Evolutionary conservation across 2,329 filamentous ascomycete genomes (phyloP), one percentile per base, ranked within the genome.

Genomic region (Amylocarpus encephaloides): DNA sequence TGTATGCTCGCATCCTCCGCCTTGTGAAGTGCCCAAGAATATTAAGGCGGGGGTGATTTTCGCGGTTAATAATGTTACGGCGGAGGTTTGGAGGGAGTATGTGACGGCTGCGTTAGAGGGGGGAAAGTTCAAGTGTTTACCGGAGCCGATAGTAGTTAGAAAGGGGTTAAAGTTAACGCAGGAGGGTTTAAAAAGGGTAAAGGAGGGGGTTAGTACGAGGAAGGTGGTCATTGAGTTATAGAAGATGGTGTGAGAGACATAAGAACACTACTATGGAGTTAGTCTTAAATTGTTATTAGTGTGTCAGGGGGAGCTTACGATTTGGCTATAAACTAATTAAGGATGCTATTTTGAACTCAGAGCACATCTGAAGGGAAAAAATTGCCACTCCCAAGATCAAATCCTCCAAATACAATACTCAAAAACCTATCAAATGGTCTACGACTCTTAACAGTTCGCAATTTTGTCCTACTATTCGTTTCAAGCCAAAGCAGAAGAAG

Each of bases 161-260:
- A 61, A 68, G 6, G 71, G 72, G 5, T 53, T 74, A 16, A 70
- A 70, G 41, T 61, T 57, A 36, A 58, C 73, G 2, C 68, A 74
- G 46, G 64, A 61, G 10, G 71, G 64, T 1, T 45, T 73, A 30
- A 67, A 72, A 52, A 26, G 61, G 1, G 54, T 64, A 6, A 62
- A 52, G 39, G 61, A 65, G 39, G 69, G 70, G 2, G 67, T 72
- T 6, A 70, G 68, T 16, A 70, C 65, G 3, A 63, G 61, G 52
- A 73, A 73, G 59, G 18, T 72, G 15, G 69, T 73, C n/a, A 67
- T 73, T 16, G 46, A 46, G 41, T 35, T 52, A 19, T 48, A 48
- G 49, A 40, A 19, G 34, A 10, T 36, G 22, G 4, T 4, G 22
- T 26, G 22, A 26, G 4, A 7, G 7, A 26, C 4, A 26, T 26